phyloP scores from a whole-genome alignment of 2,329 filamentous ascomycete genomes.

The Microdochium paspali region DNA sequence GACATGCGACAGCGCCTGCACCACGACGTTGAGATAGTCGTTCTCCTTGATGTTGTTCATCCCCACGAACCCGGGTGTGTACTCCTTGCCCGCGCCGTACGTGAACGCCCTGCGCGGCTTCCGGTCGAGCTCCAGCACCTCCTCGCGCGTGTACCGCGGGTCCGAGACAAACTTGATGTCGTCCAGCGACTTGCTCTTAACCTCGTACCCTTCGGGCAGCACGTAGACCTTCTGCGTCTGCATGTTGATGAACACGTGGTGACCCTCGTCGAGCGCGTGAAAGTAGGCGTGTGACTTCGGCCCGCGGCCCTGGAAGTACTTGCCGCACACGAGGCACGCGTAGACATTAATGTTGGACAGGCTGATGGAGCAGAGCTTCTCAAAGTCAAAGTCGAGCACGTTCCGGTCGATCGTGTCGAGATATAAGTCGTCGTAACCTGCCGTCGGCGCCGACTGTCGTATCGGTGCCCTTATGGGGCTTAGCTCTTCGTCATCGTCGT shows the following conservation, averaged over 20 bases:
- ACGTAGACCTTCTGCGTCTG: conserved; percentile 85
- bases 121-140: conserved; percentile 74
- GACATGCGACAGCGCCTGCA: conserved; percentile 87
- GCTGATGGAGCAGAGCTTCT: conserved; percentile 93
- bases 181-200: conserved; percentile 85
- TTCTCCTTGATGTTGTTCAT: conserved; percentile 99
- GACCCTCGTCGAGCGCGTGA: conserved; percentile 86
- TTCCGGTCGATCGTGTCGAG: conserved; percentile 93
- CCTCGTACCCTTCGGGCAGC: conserved; percentile 93
- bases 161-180: conserved; percentile 98
- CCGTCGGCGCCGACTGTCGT: conserved; percentile 69
- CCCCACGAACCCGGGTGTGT: conserved; percentile 89
- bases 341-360: conserved; percentile 99
- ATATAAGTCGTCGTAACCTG: conserved; percentile 91
- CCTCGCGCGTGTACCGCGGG: conserved; percentile 69
- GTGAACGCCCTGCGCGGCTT: conserved; percentile 59
- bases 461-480: conserved; percentile 32
- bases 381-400: conserved; percentile 95
- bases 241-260: conserved; percentile 99
- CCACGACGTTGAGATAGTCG: conserved; percentile 93
- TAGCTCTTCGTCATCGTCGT: conserved; percentile 28
- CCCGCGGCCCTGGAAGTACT: conserved; percentile 91
- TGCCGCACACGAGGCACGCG: conserved; percentile 93
- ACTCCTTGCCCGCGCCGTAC: conserved; percentile 64
- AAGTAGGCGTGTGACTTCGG: conserved; percentile 96